Conservation (phyloP, 2,329 filamentous ascomycete genomes). For the Scleromitrula shiraiana region DNA sequence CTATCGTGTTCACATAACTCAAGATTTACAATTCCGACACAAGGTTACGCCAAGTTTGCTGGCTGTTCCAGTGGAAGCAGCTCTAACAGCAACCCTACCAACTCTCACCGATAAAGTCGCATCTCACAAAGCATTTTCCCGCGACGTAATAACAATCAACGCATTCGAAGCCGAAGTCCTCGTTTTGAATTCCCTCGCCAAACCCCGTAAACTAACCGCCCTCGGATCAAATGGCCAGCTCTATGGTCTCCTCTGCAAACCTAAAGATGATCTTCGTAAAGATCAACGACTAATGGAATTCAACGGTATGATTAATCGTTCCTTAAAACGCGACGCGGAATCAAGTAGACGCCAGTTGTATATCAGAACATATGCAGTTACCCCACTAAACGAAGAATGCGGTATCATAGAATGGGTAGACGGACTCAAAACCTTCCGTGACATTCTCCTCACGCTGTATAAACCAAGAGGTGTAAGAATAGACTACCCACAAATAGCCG, state of each 20-base stretch:
- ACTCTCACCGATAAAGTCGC: constrained; percentile 61
- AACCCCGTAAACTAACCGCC: constrained; percentile 81
- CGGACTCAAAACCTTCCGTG: constrained; percentile 85
- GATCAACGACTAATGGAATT: constrained; percentile 99
- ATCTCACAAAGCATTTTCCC: constrained; percentile 79
- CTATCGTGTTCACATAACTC: constrained; percentile 63
- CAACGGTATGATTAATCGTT: constrained; percentile 95
- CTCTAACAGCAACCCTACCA: constrained; percentile 75
- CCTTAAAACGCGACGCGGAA: constrained; percentile 84
- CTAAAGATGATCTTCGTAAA: constrained; percentile 94
- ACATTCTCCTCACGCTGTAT: constrained; percentile 77
- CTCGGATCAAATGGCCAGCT: constrained; percentile 80
- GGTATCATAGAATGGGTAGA: constrained; percentile 98
- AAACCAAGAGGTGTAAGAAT: constrained; percentile 61
- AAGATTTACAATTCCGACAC: constrained; percentile 76
- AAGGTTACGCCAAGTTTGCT: constrained; percentile 74
- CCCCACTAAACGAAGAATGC: constrained; percentile 93
- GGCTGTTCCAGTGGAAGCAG: constrained; percentile 82
- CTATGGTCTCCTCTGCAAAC: constrained; percentile 92
- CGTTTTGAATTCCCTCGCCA: constrained; percentile 83
- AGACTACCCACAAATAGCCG: constrained; percentile 61
- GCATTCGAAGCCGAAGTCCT: constrained; percentile 81
- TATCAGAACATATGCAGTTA: constrained; percentile 95
- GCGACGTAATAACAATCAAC: constrained; percentile 76
- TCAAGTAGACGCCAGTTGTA: constrained; percentile 84